Conservation (phyloP, 148 eudicot genomes). For the Mesembryanthemum crystallinum region DNA sequence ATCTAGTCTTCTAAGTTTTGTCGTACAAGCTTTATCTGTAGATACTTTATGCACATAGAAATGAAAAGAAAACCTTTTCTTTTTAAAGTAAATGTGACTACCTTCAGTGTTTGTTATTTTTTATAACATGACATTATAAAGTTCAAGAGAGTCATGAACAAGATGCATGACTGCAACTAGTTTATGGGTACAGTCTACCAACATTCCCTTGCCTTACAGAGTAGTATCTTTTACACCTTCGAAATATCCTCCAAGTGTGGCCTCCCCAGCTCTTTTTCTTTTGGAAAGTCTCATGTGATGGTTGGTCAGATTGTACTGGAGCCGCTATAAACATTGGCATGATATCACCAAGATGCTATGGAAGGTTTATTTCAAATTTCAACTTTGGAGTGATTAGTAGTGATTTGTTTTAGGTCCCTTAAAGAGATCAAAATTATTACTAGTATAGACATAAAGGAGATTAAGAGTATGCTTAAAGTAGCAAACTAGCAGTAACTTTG, state of each 20-base stretch:
- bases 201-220: background rate
- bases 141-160: background rate
- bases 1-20: background rate
- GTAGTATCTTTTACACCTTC: background rate
- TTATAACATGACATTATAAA: background rate
- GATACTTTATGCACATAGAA: background rate
- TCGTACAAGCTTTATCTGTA: background rate
- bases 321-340: background rate
- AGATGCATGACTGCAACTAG: background rate
- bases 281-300: background rate
- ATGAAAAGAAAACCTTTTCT: background rate
- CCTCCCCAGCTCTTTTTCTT: background rate
- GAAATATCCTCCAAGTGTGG: background rate
- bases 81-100: background rate
- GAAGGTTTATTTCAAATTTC: background rate
- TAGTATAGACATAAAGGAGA: too few relatives aligned
- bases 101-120: background rate
- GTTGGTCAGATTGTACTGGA: background rate
- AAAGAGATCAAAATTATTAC: too few relatives aligned
- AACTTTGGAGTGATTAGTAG: background rate
- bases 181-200: background rate
- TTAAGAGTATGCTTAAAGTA: too few relatives aligned
- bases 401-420: too few relatives aligned
- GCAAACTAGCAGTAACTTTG: too few relatives aligned
- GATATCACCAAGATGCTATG: background rate